Percentiles rank a stretch among this genome's conserved stretches.
Evolutionary conservation across 116 monocot species (phyloP).

Genomic region (Dioscorea cayenensis): DNA sequence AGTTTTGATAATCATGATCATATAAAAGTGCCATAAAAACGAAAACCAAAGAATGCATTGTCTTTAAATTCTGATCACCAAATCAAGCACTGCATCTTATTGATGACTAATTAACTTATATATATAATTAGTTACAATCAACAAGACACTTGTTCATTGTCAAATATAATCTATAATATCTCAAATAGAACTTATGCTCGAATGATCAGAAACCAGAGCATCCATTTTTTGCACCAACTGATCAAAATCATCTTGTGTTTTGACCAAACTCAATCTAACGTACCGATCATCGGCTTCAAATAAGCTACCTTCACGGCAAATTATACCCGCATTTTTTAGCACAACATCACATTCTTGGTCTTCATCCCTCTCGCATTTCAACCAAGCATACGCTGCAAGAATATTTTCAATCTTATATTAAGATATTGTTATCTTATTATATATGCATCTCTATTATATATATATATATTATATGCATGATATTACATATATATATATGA

Average conservation of each 20-base stretch:
- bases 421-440: no score
- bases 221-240: constrained; percentile 8
- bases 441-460: not conserved
- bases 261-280: constrained; percentile 59
- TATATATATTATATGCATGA: not conserved
- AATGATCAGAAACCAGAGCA: not conserved
- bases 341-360: constrained; percentile 57
- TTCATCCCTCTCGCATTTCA: constrained; percentile 73
- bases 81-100: no score
- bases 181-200: not conserved
- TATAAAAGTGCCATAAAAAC: no score
- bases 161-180: no score
- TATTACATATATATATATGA: no score
- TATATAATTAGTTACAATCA: no score
- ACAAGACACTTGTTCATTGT: no score
- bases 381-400: constrained; percentile 72
- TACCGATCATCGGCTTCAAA: constrained; percentile 33
- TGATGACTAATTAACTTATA: no score
- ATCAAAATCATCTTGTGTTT: constrained; percentile 44
- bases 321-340: constrained; percentile 42
- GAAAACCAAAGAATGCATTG: no score
- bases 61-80: no score
- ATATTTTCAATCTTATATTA: not conserved
- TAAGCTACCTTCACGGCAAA: constrained; percentile 21
- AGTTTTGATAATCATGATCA: no score